Base-by-base conservation (phyloP, 2,329 filamentous ascomycete genomes). In the Ophiostoma sp. region DNA sequence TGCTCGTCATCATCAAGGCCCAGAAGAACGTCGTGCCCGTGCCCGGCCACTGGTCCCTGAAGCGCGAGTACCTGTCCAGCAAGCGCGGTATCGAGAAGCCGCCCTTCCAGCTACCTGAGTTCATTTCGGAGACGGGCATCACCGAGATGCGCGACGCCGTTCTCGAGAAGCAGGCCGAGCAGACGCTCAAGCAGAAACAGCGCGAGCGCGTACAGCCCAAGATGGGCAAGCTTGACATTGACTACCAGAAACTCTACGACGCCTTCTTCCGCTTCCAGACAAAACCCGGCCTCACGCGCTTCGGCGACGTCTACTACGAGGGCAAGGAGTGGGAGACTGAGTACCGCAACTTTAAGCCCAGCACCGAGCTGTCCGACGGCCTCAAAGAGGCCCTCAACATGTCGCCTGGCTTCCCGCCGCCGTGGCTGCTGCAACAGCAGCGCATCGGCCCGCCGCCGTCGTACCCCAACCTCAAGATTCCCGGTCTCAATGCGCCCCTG, bases 291-390 rank as follows among this genome's bases (percentile, higher is more conserved):
- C 82, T 99, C 73, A 98, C 95, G 41, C 87, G 94, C 62, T 99
- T 97, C 76, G 95, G 95, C 57, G 95, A 99, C 79, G 94, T 99
- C n/a, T 99, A 99, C 80, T 98, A 98, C 79, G 95, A 99, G 80
- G 95, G 95, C 77, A 99, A 99, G 79, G 95, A 99, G 78, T 95
- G 92, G 77, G 95, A 99, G 80, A 97, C 95, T 0, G 96, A 98
- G 78, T 86, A 96, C 73, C 90, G 92, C 75, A 92, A 97, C 80
- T 87, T 97, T 72, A 89, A 93, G 73, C 92, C 95, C 0, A 95
- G 95, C 39, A 94, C 98, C 75, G 80, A 98, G 75, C 80, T 98
- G 67, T 95, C 90, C 75, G 93, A 98, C 70, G 89, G 92, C 75
- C 85, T 97, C 57, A 94, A 92, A 77, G 94, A 98, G 77, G 94